Evolutionary conservation across 306 rosid genomes (phyloP), one percentile per base, ranked within the genome.

Genomic region (Comarum palustre): DNA sequence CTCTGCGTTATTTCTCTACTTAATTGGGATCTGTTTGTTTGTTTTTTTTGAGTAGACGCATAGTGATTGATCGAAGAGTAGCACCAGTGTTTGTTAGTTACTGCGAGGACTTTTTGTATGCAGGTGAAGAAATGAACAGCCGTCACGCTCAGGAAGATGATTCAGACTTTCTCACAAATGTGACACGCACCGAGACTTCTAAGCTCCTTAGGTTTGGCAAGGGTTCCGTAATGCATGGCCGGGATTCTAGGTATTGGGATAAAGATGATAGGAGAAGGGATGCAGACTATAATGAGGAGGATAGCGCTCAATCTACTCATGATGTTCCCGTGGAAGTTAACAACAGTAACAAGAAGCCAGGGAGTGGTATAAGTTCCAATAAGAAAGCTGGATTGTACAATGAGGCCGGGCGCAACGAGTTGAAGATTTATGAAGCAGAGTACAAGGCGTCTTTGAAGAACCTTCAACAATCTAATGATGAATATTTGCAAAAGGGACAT

Each of bases 231-330:
- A 88, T 75, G 34, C 92, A 89, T 77, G 98, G 96, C 8, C 87
- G 97, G 29, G 98, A 93, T 79, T 93, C 98, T 0, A 85, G 97
- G 80, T 86, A 89, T 91, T 93, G 98, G 98, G 98, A 93, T 85
- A 82, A 64, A 83, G 98, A 93, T 88, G 97, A 93, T 83, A 80
- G 98, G 84, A 89, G 98, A 76, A 89, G 98, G 82, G 98, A 93
- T 75, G 91, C 73, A 32, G 97, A 89, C 79, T 91, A 94, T 80
- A 84, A 86, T 65, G 96, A 88, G 84, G 89, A 88, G 69, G 67
- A 51, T 54, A 81, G 68, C 57, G 48, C 84, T 73, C 82, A 74
- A 73, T 74, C 59, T 72, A 64, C 54, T 38, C 72, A 9, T 36
- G 83, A 77, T 76, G 81, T 73, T 76, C 67, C 15, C 25, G 72